These are phyloP conservation scores for Rhodotorula graminis DNA, from an alignment of 768 basidiomycete species.

Conservation along the genomic window DNA sequence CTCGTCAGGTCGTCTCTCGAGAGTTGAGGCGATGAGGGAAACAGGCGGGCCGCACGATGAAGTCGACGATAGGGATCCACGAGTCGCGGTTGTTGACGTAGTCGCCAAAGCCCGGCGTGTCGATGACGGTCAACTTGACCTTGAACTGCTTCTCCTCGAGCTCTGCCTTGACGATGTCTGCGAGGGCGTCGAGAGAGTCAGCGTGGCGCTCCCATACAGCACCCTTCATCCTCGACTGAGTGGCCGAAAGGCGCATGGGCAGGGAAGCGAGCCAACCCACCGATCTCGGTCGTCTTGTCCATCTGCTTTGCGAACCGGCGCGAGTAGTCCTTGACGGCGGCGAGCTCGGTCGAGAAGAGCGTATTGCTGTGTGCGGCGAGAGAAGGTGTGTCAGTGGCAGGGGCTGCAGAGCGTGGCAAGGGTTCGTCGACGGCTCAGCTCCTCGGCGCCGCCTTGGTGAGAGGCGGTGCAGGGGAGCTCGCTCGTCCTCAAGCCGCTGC, in stretches of 20 bases:
- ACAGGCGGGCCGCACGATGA: slow-evolving; percentile 53
- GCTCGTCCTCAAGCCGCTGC: no score
- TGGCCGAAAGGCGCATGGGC: no score
- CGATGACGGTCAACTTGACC: slow-evolving; percentile 97
- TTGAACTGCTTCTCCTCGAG: slow-evolving; percentile 98
- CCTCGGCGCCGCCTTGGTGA: no score
- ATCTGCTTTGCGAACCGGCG: slow-evolving; percentile 89
- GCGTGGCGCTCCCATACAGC: no score
- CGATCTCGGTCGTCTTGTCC: slow-evolving; percentile 86
- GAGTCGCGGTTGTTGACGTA: slow-evolving; percentile 99
- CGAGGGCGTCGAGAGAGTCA: neutral
- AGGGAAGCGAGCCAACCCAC: neutral
- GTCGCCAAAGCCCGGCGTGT: slow-evolving; percentile 98
- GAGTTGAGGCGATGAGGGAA: no score
- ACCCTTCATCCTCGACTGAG: no score
- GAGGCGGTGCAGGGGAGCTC: no score
- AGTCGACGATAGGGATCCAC: slow-evolving; percentile 97
- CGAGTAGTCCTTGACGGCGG: slow-evolving; percentile 80
- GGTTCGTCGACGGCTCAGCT: no score
- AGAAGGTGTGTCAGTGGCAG: no score
- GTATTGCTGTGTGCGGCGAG: slow-evolving; percentile 73
- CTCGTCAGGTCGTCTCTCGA: no score
- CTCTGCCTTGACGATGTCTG: slow-evolving; percentile 97
- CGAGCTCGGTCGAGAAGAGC: slow-evolving; percentile 95
- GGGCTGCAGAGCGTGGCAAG: no score